Percentiles rank a stretch among this genome's conserved stretches.
Conservation (phyloP, 768 basidiomycete genomes). For the Psilocybe cyanescens region DNA sequence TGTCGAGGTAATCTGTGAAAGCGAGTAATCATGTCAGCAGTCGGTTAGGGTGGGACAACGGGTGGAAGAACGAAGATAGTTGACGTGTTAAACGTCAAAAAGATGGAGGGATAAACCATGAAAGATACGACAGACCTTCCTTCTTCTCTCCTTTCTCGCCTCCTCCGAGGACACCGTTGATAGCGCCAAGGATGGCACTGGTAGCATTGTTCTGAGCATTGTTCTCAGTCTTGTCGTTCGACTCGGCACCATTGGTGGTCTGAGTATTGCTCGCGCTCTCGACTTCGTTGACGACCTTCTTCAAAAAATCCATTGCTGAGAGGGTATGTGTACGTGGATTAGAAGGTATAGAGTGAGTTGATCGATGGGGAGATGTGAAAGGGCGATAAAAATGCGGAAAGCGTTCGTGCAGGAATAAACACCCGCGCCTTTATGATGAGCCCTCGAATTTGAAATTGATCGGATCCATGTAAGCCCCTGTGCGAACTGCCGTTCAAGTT, state of each 20-base stretch:
- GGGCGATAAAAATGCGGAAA: background rate
- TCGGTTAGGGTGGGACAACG: background rate
- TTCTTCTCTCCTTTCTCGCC: background rate
- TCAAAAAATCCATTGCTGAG: constrained; percentile 17
- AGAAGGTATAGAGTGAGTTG: background rate
- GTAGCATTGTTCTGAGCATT: constrained; percentile 6
- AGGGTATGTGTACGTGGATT: background rate
- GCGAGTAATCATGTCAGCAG: background rate
- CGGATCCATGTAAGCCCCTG: no score
- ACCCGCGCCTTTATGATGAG: no score
- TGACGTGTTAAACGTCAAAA: background rate
- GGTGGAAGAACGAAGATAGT: background rate
- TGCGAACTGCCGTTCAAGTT: no score
- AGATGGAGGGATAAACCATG: no score
- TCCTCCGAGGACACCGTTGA: background rate
- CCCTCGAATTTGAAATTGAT: no score
- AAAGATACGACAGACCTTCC: background rate
- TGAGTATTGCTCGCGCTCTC: background rate
- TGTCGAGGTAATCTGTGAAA: background rate
- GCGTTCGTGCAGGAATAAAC: no score
- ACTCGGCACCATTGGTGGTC: background rate
- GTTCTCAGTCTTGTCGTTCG: background rate
- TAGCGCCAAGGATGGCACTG: background rate
- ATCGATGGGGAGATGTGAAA: background rate
- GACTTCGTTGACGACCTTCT: constrained; percentile 10